A percentile compares a stretch with the other conserved stretches of the same genome.
Evolutionary conservation across 139 green algal species (phyloP).

Genomic region (Chlamydomonas incerta): DNA sequence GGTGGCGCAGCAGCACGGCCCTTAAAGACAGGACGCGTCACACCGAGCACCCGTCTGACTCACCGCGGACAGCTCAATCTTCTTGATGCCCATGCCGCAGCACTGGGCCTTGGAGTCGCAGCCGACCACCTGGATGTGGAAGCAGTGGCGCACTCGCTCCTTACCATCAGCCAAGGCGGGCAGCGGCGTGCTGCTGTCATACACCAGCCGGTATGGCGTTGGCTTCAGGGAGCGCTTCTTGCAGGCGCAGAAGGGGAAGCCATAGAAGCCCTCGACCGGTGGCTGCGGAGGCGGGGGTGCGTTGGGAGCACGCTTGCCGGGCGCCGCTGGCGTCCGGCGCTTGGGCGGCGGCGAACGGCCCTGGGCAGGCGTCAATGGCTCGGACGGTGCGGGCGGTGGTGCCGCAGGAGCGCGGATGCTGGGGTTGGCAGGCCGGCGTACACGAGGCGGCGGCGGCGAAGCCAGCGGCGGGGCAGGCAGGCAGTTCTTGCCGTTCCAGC

Average conservation of each 20-base stretch:
- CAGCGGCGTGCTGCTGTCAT: not conserved
- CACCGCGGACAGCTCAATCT: conserved; percentile 1
- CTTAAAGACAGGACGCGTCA: too few species aligned
- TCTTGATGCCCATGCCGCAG: conserved; percentile 24
- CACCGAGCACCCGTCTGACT: too few species aligned
- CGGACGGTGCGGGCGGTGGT: too few species aligned
- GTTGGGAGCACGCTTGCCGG: not conserved
- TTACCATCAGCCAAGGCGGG: not conserved
- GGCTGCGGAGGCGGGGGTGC: not conserved
- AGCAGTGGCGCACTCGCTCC: conserved; percentile 11
- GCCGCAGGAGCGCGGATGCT: too few species aligned
- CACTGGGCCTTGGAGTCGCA: not conserved
- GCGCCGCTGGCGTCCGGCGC: too few species aligned
- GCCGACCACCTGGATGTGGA: not conserved
- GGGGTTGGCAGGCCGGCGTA: too few species aligned
- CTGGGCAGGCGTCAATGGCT: too few species aligned
- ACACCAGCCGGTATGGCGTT: not conserved
- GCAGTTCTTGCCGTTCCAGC: conserved; percentile 6
- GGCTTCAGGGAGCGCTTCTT: not conserved
- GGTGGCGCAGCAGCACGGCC: too few species aligned
- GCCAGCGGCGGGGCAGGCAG: not conserved
- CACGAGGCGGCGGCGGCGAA: not conserved
- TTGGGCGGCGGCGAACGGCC: too few species aligned
- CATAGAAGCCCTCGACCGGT: not conserved
- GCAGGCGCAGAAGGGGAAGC: conserved; percentile 23